These are phyloP conservation scores for Dalbergia oliveri DNA, from an alignment of 306 rosid species.

Conservation along the genomic window DNA sequence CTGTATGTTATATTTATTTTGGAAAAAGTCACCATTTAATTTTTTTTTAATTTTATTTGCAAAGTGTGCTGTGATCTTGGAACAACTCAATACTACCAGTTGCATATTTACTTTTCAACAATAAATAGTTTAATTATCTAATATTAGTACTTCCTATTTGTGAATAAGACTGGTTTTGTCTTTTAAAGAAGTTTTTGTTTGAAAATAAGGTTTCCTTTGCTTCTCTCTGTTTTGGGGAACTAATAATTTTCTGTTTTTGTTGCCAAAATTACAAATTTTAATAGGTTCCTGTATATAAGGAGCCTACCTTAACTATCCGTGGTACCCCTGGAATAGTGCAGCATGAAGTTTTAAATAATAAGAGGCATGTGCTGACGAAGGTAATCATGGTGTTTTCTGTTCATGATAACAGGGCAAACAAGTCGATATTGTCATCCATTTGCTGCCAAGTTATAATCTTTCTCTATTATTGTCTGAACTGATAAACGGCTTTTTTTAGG, in stretches of 20 bases:
- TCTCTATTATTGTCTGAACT: slow-evolving; percentile 38
- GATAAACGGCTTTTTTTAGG: slow-evolving; percentile 59
- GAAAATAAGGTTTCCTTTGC: slow-evolving; percentile 34
- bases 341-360: slow-evolving; percentile 93
- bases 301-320: slow-evolving; percentile 73
- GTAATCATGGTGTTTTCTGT: slow-evolving; percentile 56
- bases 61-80: slow-evolving; percentile 34
- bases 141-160: slow-evolving; percentile 17
- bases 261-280: slow-evolving; percentile 38
- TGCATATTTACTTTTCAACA: slow-evolving; percentile 34
- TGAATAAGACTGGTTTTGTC: slow-evolving; percentile 28
- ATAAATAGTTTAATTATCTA: slow-evolving; percentile 27
- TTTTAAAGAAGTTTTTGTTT: slow-evolving; percentile 35
- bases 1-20: slow-evolving; percentile 64
- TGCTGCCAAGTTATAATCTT: slow-evolving; percentile 26
- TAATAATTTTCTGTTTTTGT: slow-evolving; percentile 38
- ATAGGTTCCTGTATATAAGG: slow-evolving; percentile 92
- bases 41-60: slow-evolving; percentile 24
- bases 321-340: slow-evolving; percentile 94
- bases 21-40: slow-evolving; percentile 8
- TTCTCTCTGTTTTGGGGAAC: slow-evolving; percentile 43
- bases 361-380: slow-evolving; percentile 96
- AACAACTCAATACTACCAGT: slow-evolving; percentile 32
- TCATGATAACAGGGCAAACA: slow-evolving; percentile 22
- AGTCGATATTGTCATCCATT: slow-evolving; percentile 34